Evolutionary conservation across 495 filamentous ascomycete species (phyloP), one percentile per base, ranked within the genome.

Genomic region (Aspergillus wentii): DNA sequence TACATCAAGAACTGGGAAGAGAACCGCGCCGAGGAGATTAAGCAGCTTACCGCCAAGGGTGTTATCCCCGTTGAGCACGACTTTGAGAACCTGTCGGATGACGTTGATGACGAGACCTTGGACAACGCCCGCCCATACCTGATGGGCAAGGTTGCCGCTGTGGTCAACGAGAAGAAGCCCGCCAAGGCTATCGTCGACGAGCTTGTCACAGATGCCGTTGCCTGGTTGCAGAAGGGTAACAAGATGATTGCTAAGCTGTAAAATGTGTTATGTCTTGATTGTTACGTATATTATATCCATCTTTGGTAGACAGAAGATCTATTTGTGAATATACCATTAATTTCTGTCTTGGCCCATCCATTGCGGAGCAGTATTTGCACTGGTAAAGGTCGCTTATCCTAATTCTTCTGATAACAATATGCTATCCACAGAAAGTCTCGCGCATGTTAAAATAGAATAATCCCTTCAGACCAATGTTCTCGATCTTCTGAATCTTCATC

Each of bases 1-100:
- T 98, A 97, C 64, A 96, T 98, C 54, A 40, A 77, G 54, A 88
- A 95, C 72, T 98, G 94, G 92, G 92, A 98, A 71, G 81, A 85
- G 56, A 88, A 95, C 69, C 83, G 92, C 47, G 61, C 69, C 35
- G 66, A 76, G 9, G 92, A 98, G 68, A 95, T 98, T 66, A 92
- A 88, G 72, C 72, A 91, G 49, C 79, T 96, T 30, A 94, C 90
- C 7, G 52, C 75, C 51, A 84, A 91, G 76, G 92, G 92, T 59
- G 68, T 84, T 47, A 86, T 98, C 49, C 92, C 92, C 18, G 94
- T 89, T 30, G 92, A 96, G 72, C 75, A 88, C 56, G 92, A 98
- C 61, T 76, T 98, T 26, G 92, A 98, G 72, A 83, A 79, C 62
- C 64, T 94, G 46, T 70, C 76, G 26, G 80, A 84, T 46, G 80